These are phyloP conservation scores for Buddleja alternifolia DNA, from an alignment of 257 asterid species.

Conservation along the genomic window DNA sequence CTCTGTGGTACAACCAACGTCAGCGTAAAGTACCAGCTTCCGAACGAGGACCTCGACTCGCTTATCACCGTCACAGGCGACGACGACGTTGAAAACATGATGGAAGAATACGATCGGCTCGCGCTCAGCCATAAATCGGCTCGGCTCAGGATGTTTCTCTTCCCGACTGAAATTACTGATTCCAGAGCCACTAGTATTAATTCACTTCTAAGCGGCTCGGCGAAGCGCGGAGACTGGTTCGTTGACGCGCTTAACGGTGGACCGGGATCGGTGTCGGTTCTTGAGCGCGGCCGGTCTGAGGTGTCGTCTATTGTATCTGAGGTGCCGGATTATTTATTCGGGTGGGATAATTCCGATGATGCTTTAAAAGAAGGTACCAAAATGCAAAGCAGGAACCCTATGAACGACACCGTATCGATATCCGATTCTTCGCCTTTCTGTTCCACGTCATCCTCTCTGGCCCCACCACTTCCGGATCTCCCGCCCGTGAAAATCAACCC, in stretches of 20 bases:
- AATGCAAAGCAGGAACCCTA: slow-evolving; percentile 32
- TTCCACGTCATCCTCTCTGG: slow-evolving; percentile 71
- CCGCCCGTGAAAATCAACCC: slow-evolving; percentile 74
- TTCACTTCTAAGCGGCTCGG: slow-evolving; percentile 88
- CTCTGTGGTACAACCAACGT: slow-evolving; percentile 33
- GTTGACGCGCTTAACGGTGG: slow-evolving; percentile 85
- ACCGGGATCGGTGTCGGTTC: slow-evolving; percentile 40
- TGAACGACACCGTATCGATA: slow-evolving; percentile 48
- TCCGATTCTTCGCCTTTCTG: slow-evolving; percentile 77
- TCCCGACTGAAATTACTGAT: slow-evolving; percentile 40
- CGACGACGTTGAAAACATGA: slow-evolving; percentile 69
- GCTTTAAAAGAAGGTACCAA: slow-evolving; percentile 42
- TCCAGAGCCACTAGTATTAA: slow-evolving; percentile 66
- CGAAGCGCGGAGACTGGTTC: slow-evolving; percentile 87
- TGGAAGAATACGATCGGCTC: slow-evolving; percentile 62
- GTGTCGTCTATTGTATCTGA: slow-evolving; percentile 87
- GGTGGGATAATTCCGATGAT: slow-evolving; percentile 83
- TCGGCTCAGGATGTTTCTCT: slow-evolving; percentile 54
- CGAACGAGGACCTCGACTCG: slow-evolving; percentile 67
- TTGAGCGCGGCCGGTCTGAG: slow-evolving; percentile 89
- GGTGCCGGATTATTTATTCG: slow-evolving; percentile 86
- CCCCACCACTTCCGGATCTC: slow-evolving; percentile 82
- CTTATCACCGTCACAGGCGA: slow-evolving; percentile 61
- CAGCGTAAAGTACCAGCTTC: slow-evolving; percentile 61
- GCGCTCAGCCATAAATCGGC: slow-evolving; percentile 41